Percentiles rank a stretch among this genome's conserved stretches.
Conservation (phyloP, 805 yeast species). For the Candida insectalens region DNA sequence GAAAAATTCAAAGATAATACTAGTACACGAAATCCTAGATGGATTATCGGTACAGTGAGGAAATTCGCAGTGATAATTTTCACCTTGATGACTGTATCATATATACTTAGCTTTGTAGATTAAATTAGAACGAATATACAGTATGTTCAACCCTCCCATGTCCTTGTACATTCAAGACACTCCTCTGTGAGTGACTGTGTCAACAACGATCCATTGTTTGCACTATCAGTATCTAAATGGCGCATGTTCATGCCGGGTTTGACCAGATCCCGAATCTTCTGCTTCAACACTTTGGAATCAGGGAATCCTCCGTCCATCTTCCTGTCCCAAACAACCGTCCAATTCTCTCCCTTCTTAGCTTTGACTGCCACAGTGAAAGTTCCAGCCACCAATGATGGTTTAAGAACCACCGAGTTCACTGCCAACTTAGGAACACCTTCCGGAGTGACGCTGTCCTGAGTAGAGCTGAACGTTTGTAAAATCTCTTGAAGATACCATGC, state of each 20-base stretch:
- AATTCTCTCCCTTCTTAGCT: slow-evolving; percentile 17
- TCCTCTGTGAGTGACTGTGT: slow-evolving; percentile 14
- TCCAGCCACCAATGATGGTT: slow-evolving; percentile 38
- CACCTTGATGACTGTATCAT: background rate
- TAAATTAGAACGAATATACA: background rate
- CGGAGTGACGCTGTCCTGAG: slow-evolving; percentile 8
- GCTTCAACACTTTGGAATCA: slow-evolving; percentile 71
- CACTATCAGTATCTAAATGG: slow-evolving; percentile 43
- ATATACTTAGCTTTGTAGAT: slow-evolving; percentile 1
- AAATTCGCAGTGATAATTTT: background rate
- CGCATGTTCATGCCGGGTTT: slow-evolving; percentile 48
- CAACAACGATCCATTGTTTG: slow-evolving; percentile 13
- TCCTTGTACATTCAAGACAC: slow-evolving; percentile 20
- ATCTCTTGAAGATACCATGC: slow-evolving; percentile 83
- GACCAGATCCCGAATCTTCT: slow-evolving; percentile 49
- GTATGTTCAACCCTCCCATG: slow-evolving; percentile 20
- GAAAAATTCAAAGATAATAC: slow-evolving; percentile 6
- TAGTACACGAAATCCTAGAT: too few relatives aligned
- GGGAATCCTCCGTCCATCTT: slow-evolving; percentile 67
- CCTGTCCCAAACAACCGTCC: slow-evolving; percentile 51
- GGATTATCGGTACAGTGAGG: too few relatives aligned
- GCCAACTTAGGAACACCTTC: slow-evolving; percentile 30
- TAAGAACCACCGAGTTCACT: slow-evolving; percentile 41
- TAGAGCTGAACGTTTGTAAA: slow-evolving; percentile 57
- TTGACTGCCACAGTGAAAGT: slow-evolving; percentile 52